These are phyloP conservation scores for Microbotryum violaceum DNA, from an alignment of 1,284 basidiomycete species.

Conservation along the genomic window DNA sequence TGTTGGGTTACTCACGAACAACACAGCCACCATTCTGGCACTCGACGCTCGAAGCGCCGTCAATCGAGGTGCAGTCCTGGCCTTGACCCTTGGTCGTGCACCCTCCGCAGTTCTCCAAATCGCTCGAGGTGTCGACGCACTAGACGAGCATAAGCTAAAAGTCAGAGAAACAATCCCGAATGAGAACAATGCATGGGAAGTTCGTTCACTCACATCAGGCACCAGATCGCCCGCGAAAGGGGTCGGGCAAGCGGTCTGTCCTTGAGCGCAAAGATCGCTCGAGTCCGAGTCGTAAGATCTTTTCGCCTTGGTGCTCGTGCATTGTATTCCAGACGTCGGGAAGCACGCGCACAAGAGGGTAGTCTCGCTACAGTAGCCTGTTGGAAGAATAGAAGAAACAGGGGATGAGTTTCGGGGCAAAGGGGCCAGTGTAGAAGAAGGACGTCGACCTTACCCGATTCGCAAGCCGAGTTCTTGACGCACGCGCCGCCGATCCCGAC, in stretches of 20 bases:
- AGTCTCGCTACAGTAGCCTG: conserved; percentile 3
- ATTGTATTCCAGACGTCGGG: no score
- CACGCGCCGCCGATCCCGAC: conserved; percentile 24
- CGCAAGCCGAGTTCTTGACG: conserved; percentile 21
- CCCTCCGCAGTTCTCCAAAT: conserved; percentile 56
- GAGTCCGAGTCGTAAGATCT: not conserved
- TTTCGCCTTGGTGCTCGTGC: no score
- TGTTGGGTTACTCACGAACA: conserved; percentile 18
- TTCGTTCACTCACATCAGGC: no score
- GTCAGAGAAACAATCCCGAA: not conserved
- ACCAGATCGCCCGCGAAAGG: no score
- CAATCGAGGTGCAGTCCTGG: conserved; percentile 62
- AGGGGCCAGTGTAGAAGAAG: no score
- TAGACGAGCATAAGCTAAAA: conserved; percentile 10
- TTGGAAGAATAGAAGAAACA: no score
- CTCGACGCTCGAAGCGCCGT: conserved; percentile 58
- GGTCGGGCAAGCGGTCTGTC: not conserved
- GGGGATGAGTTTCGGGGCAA: no score
- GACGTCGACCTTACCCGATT: not conserved
- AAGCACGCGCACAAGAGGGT: no score
- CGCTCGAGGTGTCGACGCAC: conserved; percentile 42
- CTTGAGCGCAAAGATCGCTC: not conserved
- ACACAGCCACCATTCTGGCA: conserved; percentile 45
- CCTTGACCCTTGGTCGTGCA: conserved; percentile 57
- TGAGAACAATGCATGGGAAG: not conserved